Percentiles rank a stretch among this genome's conserved stretches.
Evolutionary conservation across 2,329 filamentous ascomycete genomes (phyloP).

Genomic region (Aspergillus uvarum): DNA sequence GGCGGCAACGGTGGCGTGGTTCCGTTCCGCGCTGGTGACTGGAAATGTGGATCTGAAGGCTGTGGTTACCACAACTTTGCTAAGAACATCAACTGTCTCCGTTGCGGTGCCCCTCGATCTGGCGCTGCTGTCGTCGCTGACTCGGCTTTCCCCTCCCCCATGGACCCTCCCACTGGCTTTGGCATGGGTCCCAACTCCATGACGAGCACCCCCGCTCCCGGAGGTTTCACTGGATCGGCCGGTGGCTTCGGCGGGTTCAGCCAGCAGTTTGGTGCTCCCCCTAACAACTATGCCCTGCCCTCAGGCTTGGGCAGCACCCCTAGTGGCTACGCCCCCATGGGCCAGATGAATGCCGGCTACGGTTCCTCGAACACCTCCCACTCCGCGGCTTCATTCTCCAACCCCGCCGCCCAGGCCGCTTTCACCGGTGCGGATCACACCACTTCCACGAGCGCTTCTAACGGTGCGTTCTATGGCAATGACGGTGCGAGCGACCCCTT

Average conservation of each 20-base stretch:
- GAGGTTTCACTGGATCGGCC: conserved; percentile 68
- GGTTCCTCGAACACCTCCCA: conserved; percentile 75
- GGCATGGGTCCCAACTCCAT: conserved; percentile 87
- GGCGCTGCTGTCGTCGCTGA: conserved; percentile 93
- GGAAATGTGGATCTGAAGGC: conserved; percentile 97
- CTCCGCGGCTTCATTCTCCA: conserved; percentile 84
- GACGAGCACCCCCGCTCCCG: conserved; percentile 76
- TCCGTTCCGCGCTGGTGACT: conserved; percentile 96
- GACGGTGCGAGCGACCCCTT: conserved; percentile 61
- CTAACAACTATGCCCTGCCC: conserved; percentile 85
- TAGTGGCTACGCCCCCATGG: conserved; percentile 70
- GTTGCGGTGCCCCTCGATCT: conserved; percentile 91
- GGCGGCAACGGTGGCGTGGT: conserved; percentile 78
- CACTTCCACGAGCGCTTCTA: conserved; percentile 71
- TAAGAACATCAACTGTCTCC: conserved; percentile 97
- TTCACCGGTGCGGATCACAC: conserved; percentile 88
- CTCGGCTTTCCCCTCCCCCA: conserved; percentile 83
- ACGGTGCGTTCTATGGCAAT: conserved; percentile 66
- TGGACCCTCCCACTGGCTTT: conserved; percentile 81
- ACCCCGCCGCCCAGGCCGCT: conserved; percentile 87
- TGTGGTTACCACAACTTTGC: conserved; percentile 99
- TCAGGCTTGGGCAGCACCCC: conserved; percentile 78
- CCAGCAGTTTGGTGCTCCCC: conserved; percentile 78
- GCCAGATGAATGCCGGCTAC: conserved; percentile 73
- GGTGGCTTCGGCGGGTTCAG: conserved; percentile 66